Evolutionary conservation across 75 land plant species (phyloP).

Genomic region (Cupressus sempervirens): DNA sequence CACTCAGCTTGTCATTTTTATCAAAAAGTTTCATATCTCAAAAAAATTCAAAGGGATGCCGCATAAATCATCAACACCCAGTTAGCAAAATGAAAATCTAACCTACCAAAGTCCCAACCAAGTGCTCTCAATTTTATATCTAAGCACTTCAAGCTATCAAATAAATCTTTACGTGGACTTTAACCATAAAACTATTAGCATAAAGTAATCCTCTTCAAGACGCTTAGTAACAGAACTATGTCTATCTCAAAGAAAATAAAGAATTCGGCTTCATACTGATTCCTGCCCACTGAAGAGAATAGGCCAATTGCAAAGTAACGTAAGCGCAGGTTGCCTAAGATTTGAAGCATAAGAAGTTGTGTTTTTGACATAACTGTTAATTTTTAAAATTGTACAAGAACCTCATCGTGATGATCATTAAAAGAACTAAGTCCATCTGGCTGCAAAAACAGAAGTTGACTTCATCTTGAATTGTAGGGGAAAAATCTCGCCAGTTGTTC

Average conservation of each 20-base stretch:
- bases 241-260: neutral
- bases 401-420: neutral
- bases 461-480: neutral
- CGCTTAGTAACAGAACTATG: neutral
- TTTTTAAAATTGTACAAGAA: no score
- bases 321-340: neutral
- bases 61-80: neutral
- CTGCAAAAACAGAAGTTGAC: neutral
- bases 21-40: neutral
- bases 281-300: neutral
- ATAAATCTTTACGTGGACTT: neutral
- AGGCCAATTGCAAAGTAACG: neutral
- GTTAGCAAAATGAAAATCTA: neutral
- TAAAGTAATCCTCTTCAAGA: neutral
- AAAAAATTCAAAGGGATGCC: neutral
- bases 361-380: neutral
- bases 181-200: neutral
- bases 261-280: neutral
- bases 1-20: neutral
- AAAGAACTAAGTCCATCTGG: neutral
- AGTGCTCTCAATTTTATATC: neutral
- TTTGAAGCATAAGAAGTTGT: neutral
- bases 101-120: neutral
- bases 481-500: neutral
- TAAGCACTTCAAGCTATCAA: neutral